phyloP scores from a whole-genome alignment of 2,329 filamentous ascomycete species.

The Laburnicola sp. region DNA sequence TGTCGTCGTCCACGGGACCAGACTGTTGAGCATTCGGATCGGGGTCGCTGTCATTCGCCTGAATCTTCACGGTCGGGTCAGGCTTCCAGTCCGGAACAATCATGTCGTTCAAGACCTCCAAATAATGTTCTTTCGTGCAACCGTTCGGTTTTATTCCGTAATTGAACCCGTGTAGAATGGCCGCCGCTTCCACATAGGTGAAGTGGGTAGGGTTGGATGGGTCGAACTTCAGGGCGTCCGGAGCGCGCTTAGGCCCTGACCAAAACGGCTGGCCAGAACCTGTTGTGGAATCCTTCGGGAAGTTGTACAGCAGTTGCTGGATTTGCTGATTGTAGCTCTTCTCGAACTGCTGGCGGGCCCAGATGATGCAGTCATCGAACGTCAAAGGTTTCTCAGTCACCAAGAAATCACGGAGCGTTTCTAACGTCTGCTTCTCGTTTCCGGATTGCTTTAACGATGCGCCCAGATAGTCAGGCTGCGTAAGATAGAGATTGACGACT shows the following conservation, averaged over 20 bases:
- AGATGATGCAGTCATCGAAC: constrained; percentile 95
- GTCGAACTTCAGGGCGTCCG: constrained; percentile 88
- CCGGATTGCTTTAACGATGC: constrained; percentile 87
- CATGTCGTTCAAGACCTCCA: constrained; percentile 83
- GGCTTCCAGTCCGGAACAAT: constrained; percentile 95
- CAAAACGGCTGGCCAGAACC: constrained; percentile 91
- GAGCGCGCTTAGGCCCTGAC: constrained; percentile 97
- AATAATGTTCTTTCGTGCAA: constrained; percentile 70
- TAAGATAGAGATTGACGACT: constrained; percentile 90
- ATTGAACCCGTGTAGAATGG: constrained; percentile 95
- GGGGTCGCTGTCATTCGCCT: constrained; percentile 91
- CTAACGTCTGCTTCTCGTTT: constrained; percentile 90
- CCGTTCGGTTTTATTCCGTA: constrained; percentile 91
- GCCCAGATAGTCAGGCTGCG: constrained; percentile 87
- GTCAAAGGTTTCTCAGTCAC: constrained; percentile 88
- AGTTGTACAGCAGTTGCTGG: constrained; percentile 92
- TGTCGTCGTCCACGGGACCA: constrained; percentile 68
- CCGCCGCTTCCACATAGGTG: constrained; percentile 82
- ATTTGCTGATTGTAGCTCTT: constrained; percentile 97
- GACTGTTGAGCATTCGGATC: constrained; percentile 75
- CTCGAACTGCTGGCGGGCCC: constrained; percentile 93
- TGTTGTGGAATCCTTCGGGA: constrained; percentile 89
- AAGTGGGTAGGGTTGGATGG: constrained; percentile 82
- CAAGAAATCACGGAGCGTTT: constrained; percentile 86
- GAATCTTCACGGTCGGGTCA: constrained; percentile 90